Conservation (phyloP, 1,284 basidiomycete genomes). For the Rhodotorula mucilaginosa region DNA sequence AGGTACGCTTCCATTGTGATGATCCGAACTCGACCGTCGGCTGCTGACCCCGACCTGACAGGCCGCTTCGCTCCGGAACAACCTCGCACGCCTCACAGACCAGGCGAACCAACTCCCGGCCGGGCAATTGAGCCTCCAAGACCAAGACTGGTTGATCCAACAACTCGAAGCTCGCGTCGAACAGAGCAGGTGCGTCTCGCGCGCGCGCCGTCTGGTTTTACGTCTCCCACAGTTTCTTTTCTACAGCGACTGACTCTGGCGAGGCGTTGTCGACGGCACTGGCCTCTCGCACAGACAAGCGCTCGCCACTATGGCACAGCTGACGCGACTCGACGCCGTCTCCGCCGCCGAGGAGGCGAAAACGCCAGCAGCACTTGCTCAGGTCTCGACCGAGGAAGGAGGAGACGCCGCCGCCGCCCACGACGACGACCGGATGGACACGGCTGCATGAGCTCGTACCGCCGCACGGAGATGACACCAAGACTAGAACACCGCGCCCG, state of each 20-base stretch:
- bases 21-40: background rate
- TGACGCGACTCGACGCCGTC: background rate
- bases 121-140: constrained; percentile 26
- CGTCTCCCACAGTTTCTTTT: background rate
- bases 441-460: background rate
- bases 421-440: constrained; percentile 1
- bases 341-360: background rate
- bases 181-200: constrained; percentile 10
- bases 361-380: no score
- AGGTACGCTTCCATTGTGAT: background rate
- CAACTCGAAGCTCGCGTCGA: constrained; percentile 22
- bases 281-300: background rate
- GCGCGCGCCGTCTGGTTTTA: no score
- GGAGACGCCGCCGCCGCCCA: background rate
- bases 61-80: constrained; percentile 17
- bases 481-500: background rate
- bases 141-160: constrained; percentile 31
- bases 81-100: constrained; percentile 4
- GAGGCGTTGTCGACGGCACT: background rate
- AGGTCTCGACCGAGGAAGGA: background rate
- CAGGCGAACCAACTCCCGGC: constrained; percentile 19
- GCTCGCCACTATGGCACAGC: background rate
- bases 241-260: background rate
- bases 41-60: constrained; percentile 4
- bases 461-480: background rate